Evolutionary conservation across 345 rosid genomes (phyloP), one percentile per base, ranked within the genome.

Genomic region (Salix arbutifolia): DNA sequence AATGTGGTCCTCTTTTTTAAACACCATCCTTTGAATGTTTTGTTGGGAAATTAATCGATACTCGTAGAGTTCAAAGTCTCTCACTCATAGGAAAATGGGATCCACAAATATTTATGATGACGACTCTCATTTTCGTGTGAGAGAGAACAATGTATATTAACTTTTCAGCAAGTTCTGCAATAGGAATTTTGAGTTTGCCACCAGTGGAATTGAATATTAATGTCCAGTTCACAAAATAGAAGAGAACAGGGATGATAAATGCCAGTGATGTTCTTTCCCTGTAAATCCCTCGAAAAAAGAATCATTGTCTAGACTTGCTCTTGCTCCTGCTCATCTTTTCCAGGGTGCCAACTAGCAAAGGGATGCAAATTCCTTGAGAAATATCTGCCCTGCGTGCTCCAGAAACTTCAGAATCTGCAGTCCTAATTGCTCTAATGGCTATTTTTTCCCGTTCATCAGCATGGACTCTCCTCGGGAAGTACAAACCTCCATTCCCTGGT

Each of bases 331-430:
- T 81, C 65, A 85, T 82, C 80, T 84, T 89, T 12, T 80, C 82
- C 0, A 87, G 50, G 40, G 80, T 76, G 3, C 84, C 79, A 3
- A 83, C 76, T 3, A 87, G 68, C 0, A 87, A 77, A 25, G 90
- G 92, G 71, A 89, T 76, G 82, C 92, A 89, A 65, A 83, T 82
- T 69, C 92, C 89, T 21, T 23, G 74, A 38, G 85, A 70, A 71
- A 76, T 68, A 40, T 84, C 85, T 5, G 46, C 64, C 31, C 61
- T 35, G 2, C 56, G 69, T 56, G 67, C 70, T 70, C 38, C 40
- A 1, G 75, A 75, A 14, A 69, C 76, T 56, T 73, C 48, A 14
- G 82, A 52, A 73, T 68, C 70, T 5, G 67, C 50, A 13, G 67
- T 46, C n/a, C 60, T 37, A 3, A 56, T 75, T 0, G 83, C 19